These are phyloP conservation scores for Blastocystis sp. DNA, from an alignment of 352 stramenopile genomes.

Conservation along the genomic window DNA sequence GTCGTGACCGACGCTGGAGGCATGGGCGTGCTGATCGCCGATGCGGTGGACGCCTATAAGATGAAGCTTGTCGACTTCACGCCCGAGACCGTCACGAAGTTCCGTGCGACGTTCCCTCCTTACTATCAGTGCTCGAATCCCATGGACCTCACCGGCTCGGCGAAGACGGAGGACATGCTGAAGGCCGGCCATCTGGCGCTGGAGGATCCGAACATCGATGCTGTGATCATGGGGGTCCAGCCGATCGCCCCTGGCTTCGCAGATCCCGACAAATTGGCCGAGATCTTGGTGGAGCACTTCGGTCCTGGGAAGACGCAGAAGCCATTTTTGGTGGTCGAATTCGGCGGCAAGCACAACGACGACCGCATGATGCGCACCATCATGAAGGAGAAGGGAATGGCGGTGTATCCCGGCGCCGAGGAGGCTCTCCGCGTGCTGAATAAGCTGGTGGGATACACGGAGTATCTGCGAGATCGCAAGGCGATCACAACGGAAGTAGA, in stretches of 20 bases:
- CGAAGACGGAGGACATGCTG: conserved; percentile 30
- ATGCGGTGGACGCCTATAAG: conserved; percentile 23
- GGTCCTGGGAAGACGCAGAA: conserved; percentile 45
- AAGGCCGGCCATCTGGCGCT: conserved; percentile 9
- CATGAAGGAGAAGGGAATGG: conserved; percentile 27
- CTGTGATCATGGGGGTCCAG: conserved; percentile 1
- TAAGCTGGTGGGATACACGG: conserved; percentile 20
- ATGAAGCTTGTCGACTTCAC: conserved; percentile 20
- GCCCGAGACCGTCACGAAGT: background rate
- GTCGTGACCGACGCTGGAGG: conserved; percentile 42
- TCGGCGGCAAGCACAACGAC: conserved; percentile 7
- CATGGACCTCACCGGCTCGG: conserved; percentile 40
- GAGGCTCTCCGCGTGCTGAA: conserved; percentile 10
- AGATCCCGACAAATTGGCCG: background rate
- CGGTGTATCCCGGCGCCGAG: background rate
- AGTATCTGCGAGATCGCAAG: conserved; percentile 14
- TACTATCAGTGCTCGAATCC: conserved; percentile 40
- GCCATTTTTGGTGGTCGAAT: conserved; percentile 25
- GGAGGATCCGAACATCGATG: conserved; percentile 48
- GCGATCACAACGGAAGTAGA: background rate
- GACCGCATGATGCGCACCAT: conserved; percentile 33
- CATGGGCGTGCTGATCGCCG: conserved; percentile 38
- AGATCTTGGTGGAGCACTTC: background rate
- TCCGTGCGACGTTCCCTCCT: conserved; percentile 11
- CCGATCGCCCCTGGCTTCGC: conserved; percentile 7